These are phyloP conservation scores for Saccharomycopsis javanensis DNA, from an alignment of 805 yeast genomes.

Conservation along the genomic window DNA sequence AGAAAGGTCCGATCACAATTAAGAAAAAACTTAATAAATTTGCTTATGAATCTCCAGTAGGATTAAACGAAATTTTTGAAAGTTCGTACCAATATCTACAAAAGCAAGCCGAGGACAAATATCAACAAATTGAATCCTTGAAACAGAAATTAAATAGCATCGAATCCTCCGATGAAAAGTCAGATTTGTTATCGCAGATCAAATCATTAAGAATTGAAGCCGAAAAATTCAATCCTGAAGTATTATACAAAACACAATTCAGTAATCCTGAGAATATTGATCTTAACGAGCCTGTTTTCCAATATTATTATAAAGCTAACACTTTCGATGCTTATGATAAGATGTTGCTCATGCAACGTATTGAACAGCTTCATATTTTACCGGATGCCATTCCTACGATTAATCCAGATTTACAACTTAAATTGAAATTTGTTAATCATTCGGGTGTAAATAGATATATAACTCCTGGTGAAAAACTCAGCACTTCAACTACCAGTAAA, in stretches of 20 bases:
- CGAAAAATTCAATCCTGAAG: slow-evolving; percentile 78
- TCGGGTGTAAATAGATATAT: slow-evolving; percentile 56
- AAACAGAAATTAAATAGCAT: slow-evolving; percentile 25
- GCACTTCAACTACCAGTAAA: slow-evolving; percentile 61
- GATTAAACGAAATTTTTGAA: slow-evolving; percentile 64
- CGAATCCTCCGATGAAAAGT: slow-evolving; percentile 16
- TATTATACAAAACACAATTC: slow-evolving; percentile 52
- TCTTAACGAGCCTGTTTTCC: slow-evolving; percentile 68
- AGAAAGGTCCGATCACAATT: slow-evolving; percentile 45
- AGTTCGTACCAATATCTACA: slow-evolving; percentile 53
- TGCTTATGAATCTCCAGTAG: slow-evolving; percentile 58
- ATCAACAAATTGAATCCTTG: slow-evolving; percentile 31
- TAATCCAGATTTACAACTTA: slow-evolving; percentile 68
- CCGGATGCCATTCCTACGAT: slow-evolving; percentile 93
- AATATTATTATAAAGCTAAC: slow-evolving; percentile 46
- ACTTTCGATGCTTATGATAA: slow-evolving; percentile 65
- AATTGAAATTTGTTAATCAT: slow-evolving; percentile 65
- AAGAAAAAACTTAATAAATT: slow-evolving; percentile 33
- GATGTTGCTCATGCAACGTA: slow-evolving; percentile 83
- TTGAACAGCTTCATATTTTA: slow-evolving; percentile 73
- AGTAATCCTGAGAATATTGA: slow-evolving; percentile 43
- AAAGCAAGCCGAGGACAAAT: slow-evolving; percentile 36
- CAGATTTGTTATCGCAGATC: slow-evolving; percentile 20
- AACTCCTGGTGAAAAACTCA: slow-evolving; percentile 67
- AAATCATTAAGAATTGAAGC: slow-evolving; percentile 42